These are phyloP conservation scores for Kernera saxatilis DNA, from an alignment of 345 rosid genomes.

Conservation along the genomic window DNA sequence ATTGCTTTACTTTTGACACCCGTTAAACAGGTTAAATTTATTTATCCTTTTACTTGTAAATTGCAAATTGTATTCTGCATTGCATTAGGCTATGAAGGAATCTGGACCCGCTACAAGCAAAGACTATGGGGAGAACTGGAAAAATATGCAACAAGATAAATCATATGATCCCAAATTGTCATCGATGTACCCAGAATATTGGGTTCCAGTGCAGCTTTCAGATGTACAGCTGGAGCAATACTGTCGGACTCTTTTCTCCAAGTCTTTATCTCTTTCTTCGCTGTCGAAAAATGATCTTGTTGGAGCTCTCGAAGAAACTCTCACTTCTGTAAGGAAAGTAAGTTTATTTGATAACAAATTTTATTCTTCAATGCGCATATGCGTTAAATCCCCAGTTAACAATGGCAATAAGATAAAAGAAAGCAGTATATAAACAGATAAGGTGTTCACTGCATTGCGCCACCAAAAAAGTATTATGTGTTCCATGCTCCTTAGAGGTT, in stretches of 20 bases:
- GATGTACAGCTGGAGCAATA: slow-evolving; percentile 87
- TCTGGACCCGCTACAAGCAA: slow-evolving; percentile 31
- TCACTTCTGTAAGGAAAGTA: slow-evolving; percentile 65
- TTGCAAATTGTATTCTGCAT: slow-evolving; percentile 15
- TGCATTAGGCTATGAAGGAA: slow-evolving; percentile 62
- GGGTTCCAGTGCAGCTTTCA: slow-evolving; percentile 88
- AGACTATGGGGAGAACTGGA: slow-evolving; percentile 27
- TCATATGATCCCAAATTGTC: slow-evolving; percentile 40
- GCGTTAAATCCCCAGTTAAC: neutral
- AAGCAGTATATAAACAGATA: neutral
- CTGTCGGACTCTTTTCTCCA: slow-evolving; percentile 62
- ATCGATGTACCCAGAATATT: slow-evolving; percentile 65
- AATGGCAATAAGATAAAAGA: neutral
- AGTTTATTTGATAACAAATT: slow-evolving; percentile 5
- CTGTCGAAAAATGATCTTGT: slow-evolving; percentile 48
- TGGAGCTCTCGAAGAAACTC: slow-evolving; percentile 55
- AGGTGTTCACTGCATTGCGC: slow-evolving; percentile 13
- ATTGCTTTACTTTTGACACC: neutral
- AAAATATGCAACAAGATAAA: slow-evolving; percentile 20
- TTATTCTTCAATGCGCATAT: neutral
- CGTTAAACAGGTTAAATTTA: neutral
- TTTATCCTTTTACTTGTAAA: neutral
- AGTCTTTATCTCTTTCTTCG: slow-evolving; percentile 52
- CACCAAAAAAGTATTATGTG: neutral
- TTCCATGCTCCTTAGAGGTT: slow-evolving; percentile 10